Percentiles rank a stretch among this genome's conserved stretches.
Evolutionary conservation across 2,329 filamentous ascomycete species (phyloP).

Genomic region (Colletotrichum orchidophilum): DNA sequence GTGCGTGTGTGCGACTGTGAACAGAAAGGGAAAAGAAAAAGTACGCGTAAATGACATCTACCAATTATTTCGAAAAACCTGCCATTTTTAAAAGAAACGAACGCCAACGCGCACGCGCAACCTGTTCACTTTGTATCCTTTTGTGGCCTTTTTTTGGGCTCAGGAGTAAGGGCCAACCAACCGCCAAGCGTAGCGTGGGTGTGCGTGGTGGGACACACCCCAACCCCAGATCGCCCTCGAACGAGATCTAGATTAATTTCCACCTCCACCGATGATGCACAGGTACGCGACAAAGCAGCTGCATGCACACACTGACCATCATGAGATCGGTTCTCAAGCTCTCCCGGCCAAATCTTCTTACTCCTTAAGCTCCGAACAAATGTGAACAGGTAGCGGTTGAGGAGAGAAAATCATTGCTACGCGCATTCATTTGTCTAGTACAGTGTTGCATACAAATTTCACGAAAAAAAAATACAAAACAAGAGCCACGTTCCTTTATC

Average conservation of each 20-base stretch:
- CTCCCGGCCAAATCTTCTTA: background rate
- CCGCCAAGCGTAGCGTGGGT: background rate
- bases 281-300: background rate
- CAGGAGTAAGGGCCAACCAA: background rate
- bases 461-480: slow-evolving; percentile 3
- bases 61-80: background rate
- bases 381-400: background rate
- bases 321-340: slow-evolving; percentile 28
- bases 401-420: background rate
- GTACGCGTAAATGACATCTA: background rate
- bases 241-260: background rate
- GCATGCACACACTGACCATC: slow-evolving; percentile 27
- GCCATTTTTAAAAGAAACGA: no score
- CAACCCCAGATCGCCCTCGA: background rate
- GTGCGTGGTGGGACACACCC: background rate
- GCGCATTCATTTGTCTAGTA: slow-evolving; percentile 33
- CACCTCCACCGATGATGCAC: slow-evolving; percentile 1
- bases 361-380: background rate
- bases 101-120: background rate
- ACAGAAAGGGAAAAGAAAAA: background rate
- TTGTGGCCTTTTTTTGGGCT: background rate
- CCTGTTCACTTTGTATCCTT: background rate
- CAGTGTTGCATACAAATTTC: slow-evolving; percentile 28
- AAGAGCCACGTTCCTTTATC: slow-evolving; percentile 21
- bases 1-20: background rate